A percentile compares a stretch with the other conserved stretches of the same genome.
These are phyloP conservation scores for Pestalotiopsis sp. DNA, from an alignment of 2,329 filamentous ascomycete genomes.

Conservation along the genomic window DNA sequence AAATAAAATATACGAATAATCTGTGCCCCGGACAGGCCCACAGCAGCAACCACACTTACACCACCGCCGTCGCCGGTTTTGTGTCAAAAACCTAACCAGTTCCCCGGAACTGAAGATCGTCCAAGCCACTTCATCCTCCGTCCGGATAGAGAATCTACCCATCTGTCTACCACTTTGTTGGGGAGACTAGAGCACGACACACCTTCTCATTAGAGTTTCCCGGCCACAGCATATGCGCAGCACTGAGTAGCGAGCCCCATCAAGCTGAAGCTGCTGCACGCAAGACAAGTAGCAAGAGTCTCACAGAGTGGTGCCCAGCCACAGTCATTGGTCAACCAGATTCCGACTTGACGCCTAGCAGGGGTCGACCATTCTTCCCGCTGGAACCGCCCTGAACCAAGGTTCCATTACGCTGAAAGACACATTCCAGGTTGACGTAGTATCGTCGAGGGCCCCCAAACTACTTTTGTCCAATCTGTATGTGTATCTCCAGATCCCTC, in stretches of 20 bases:
- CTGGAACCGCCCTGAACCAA: slow-evolving; percentile 3
- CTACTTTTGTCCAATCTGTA: slow-evolving; percentile 1
- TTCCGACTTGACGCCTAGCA: slow-evolving; percentile 8
- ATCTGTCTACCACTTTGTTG: background rate
- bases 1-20: slow-evolving; percentile 9
- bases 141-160: background rate
- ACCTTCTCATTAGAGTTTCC: background rate
- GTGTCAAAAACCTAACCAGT: background rate
- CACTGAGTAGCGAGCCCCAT: background rate
- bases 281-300: background rate
- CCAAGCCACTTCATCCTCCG: background rate
- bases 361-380: slow-evolving; percentile 4
- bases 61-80: slow-evolving; percentile 2
- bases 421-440: background rate
- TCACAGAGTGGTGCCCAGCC: background rate
- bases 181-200: background rate
- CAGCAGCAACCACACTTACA: background rate
- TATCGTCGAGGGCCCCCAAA: background rate
- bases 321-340: background rate
- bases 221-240: background rate
- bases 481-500: background rate
- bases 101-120: background rate
- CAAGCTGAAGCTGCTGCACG: background rate
- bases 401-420: background rate
- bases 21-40: slow-evolving; percentile 1